Evolutionary conservation across 78 protist genomes (phyloP).

Genomic region (Protostelium mycophagum): DNA sequence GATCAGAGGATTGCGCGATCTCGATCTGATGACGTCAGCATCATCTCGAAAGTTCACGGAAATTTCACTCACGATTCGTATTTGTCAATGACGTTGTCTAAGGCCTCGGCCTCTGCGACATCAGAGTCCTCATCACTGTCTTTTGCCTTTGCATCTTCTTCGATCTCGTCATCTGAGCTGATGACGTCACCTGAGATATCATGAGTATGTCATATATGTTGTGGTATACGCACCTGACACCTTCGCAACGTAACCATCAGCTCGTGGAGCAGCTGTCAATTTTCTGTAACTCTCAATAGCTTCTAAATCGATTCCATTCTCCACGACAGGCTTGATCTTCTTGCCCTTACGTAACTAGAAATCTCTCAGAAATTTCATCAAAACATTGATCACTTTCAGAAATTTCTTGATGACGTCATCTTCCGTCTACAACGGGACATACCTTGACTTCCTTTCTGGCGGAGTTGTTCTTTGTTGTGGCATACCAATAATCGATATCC

Average conservation of each 20-base stretch:
- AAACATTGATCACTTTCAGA: too few species aligned
- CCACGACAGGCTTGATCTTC: neutral
- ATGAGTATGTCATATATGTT: neutral
- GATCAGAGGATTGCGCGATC: too few species aligned
- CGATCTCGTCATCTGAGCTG: neutral
- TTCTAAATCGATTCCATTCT: neutral
- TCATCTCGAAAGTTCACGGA: neutral
- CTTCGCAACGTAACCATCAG: neutral
- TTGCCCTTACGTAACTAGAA: neutral
- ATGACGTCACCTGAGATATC: too few species aligned
- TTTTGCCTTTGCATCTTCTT: slow-evolving; percentile 11
- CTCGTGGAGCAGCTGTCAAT: neutral
- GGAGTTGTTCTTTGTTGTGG: neutral
- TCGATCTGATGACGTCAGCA: neutral
- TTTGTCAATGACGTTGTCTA: neutral
- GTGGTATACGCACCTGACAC: neutral
- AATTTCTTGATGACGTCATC: too few species aligned
- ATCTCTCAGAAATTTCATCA: neutral
- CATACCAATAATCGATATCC: neutral
- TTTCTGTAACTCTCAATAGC: neutral
- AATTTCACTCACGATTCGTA: neutral
- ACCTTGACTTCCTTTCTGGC: neutral
- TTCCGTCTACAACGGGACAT: neutral
- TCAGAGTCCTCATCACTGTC: slow-evolving; percentile 19
- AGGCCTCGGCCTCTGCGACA: slow-evolving; percentile 9